A percentile compares a stretch with the other conserved stretches of the same genome.
Evolutionary conservation across 2,329 filamentous ascomycete genomes (phyloP).

Genomic region (Trichophyton benhamiae): DNA sequence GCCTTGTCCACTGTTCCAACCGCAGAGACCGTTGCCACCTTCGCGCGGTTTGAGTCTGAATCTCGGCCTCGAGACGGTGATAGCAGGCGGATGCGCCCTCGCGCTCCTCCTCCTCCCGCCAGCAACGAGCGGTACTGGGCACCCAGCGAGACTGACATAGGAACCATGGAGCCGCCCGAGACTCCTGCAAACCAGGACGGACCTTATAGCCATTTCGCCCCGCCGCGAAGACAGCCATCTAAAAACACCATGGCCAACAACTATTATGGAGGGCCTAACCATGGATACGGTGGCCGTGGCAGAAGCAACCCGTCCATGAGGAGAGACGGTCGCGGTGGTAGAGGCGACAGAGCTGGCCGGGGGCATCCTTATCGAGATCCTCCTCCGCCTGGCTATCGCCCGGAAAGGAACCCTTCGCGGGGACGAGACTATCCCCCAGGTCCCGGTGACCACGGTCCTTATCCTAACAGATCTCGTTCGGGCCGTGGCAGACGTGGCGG

Average conservation of each 20-base stretch:
- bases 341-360: slow-evolving; percentile 32
- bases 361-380: slow-evolving; percentile 29
- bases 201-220: slow-evolving; percentile 33
- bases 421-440: neutral
- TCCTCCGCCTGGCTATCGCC: slow-evolving; percentile 39
- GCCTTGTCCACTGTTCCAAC: slow-evolving; percentile 33
- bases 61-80: slow-evolving; percentile 29
- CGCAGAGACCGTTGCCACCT: slow-evolving; percentile 39
- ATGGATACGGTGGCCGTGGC: slow-evolving; percentile 33
- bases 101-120: slow-evolving; percentile 17
- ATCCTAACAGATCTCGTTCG: slow-evolving; percentile 4
- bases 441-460: neutral
- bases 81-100: slow-evolving; percentile 28
- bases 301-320: slow-evolving; percentile 17
- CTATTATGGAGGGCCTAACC: slow-evolving; percentile 10
- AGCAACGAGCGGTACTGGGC: slow-evolving; percentile 1
- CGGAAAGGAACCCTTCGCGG: slow-evolving; percentile 11
- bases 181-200: slow-evolving; percentile 21
- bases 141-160: slow-evolving; percentile 9
- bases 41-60: slow-evolving; percentile 15
- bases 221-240: slow-evolving; percentile 46
- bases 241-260: slow-evolving; percentile 25
- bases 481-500: slow-evolving; percentile 20
- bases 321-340: neutral
- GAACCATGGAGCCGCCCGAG: slow-evolving; percentile 23